Evolutionary conservation across 495 filamentous ascomycete genomes (phyloP), one percentile per base, ranked within the genome.

Genomic region (Peziza echinospora): DNA sequence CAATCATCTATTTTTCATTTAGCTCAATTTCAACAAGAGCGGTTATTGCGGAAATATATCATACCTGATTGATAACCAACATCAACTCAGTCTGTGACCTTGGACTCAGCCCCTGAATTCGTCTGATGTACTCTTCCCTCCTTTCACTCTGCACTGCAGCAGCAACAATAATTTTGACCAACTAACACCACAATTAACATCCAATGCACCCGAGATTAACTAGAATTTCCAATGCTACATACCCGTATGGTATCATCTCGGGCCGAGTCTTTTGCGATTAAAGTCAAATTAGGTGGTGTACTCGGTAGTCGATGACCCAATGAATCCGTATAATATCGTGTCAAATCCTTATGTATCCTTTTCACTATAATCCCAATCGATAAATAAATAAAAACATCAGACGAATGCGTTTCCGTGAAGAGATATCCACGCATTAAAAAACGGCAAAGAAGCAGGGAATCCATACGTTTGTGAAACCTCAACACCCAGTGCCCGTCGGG

Each of bases 91-190:
- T 59, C 45, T 60, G 57, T 16, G 57, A 59, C 22, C 41, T 48
- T 2, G 53, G 53, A 2, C 41, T 55, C 23, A 60, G 50, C 17
- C 47, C 50, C 45, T 59, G 57, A 21, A 60, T 60, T 9, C 49
- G 51, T 41, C 45, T 48, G 28, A 60, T 56, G 43, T 59, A 60
- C 17, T 59, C 50, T 47, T 59, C 57, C 45, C 53, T 48, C 13
- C 57, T 52, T 24, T 59, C 57, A 22, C 56, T 59, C 23, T 57
- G 57, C 7, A 59, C 57, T 9, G 57, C 57, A 24, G 57, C 53
- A 16, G 57, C 56, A 24, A 60, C 56, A 46, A 60, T 47, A 21
- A 60, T 60, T 50, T 60, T 60, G 43, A 55, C 50, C 13, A 60
- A 50, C 53, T 53, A 43, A 21, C 11, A 28, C 24, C 43, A n/a